These are phyloP conservation scores for Cenchrus purpureus DNA, from an alignment of 176 grass and related monocot species.

Conservation along the genomic window DNA sequence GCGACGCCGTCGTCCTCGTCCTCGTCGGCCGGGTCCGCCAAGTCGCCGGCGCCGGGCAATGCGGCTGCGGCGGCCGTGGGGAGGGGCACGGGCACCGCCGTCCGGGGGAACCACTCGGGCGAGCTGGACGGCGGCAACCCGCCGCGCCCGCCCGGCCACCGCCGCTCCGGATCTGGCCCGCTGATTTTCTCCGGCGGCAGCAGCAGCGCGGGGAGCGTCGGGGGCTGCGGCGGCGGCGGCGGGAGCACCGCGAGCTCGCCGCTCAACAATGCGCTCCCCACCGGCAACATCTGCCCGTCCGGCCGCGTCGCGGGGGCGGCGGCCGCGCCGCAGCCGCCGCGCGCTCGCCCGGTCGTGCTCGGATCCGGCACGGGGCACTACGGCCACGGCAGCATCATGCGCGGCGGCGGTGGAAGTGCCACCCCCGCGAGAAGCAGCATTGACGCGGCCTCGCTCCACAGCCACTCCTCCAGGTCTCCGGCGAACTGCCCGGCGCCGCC, in stretches of 20 bases:
- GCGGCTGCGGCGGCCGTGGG: background rate
- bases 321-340: constrained; percentile 26
- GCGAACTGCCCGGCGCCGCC: constrained; percentile 33
- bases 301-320: constrained; percentile 39
- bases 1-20: constrained; percentile 47
- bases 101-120: constrained; percentile 44
- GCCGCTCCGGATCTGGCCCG: constrained; percentile 51
- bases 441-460: background rate
- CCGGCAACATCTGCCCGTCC: constrained; percentile 67
- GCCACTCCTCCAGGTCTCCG: constrained; percentile 24
- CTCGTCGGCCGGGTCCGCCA: constrained; percentile 46
- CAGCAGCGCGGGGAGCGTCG: constrained; percentile 33
- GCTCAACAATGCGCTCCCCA: constrained; percentile 61
- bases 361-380: constrained; percentile 68
- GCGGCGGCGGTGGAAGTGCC: constrained; percentile 20
- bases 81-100: background rate
- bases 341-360: constrained; percentile 54
- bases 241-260: constrained; percentile 65
- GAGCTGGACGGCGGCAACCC: constrained; percentile 57
- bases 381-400: constrained; percentile 80
- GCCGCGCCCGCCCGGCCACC: constrained; percentile 42
- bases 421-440: constrained; percentile 25
- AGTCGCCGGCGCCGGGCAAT: constrained; percentile 37
- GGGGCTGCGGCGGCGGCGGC: background rate
- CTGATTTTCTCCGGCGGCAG: constrained; percentile 54